These are phyloP conservation scores for Apophysomyces ossiformis DNA, from an alignment of 371 early-diverging fungal species.

Conservation along the genomic window DNA sequence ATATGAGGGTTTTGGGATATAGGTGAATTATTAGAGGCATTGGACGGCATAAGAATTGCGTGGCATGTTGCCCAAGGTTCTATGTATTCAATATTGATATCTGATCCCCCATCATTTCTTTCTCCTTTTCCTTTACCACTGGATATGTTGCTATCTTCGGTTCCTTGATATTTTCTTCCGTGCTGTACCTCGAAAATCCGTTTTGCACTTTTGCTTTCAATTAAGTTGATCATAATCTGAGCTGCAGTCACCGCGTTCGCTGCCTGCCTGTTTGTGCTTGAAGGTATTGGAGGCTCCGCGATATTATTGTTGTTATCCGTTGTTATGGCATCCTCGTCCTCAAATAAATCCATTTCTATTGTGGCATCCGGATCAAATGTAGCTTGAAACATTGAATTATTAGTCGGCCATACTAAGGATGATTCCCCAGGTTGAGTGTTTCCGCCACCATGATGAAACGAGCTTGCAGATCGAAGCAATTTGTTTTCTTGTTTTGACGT, in stretches of 20 bases:
- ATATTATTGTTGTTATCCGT: constrained; percentile 8
- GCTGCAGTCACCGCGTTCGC: constrained; percentile 40
- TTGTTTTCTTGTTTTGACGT: constrained; percentile 5
- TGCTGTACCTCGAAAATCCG: constrained; percentile 43
- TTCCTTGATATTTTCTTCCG: constrained; percentile 24
- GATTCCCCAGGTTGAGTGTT: constrained; percentile 23
- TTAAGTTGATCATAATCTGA: constrained; percentile 41
- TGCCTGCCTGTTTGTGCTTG: constrained; percentile 13
- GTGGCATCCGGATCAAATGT: constrained; percentile 46
- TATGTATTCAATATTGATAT: neutral
- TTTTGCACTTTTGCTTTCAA: constrained; percentile 44
- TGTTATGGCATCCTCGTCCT: constrained; percentile 21
- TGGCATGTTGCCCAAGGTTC: constrained; percentile 39
- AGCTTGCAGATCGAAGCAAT: constrained; percentile 13
- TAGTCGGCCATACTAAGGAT: constrained; percentile 5
- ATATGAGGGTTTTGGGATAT: constrained; percentile 36
- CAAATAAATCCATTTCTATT: constrained; percentile 38
- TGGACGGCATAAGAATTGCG: constrained; percentile 15
- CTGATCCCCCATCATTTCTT: neutral
- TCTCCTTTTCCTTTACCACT: constrained; percentile 6
- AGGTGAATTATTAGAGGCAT: constrained; percentile 10
- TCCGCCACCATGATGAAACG: constrained; percentile 13
- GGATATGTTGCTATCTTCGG: neutral
- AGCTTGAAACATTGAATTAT: constrained; percentile 23
- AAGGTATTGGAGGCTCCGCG: constrained; percentile 7